phyloP scores from a whole-genome alignment of 2,329 filamentous ascomycete genomes.

The Chalaropsis ovoidea region DNA sequence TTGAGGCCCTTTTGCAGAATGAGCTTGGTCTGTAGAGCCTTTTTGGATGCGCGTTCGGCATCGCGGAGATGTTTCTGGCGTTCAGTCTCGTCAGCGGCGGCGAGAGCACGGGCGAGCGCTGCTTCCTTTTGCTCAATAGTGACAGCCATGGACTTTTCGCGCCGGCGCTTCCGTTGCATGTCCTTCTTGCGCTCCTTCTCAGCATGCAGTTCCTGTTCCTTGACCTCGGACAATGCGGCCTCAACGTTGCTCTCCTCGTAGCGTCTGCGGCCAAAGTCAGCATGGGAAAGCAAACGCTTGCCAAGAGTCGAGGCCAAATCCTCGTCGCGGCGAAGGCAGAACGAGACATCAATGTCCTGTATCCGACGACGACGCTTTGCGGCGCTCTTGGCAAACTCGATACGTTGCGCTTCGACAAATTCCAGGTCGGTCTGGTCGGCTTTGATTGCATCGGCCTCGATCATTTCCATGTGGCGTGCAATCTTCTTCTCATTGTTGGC shows the following conservation, averaged over 20 bases:
- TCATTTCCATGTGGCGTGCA: constrained; percentile 32
- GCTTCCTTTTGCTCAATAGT: constrained; percentile 84
- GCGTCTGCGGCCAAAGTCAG: constrained; percentile 60
- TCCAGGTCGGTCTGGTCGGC: constrained; percentile 30
- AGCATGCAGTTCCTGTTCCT: constrained; percentile 78
- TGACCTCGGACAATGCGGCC: constrained; percentile 73
- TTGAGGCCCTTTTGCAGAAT: constrained; percentile 79
- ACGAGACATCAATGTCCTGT: constrained; percentile 50
- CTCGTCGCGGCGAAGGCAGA: constrained; percentile 51
- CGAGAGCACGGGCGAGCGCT: constrained; percentile 65
- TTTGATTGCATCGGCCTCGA: constrained; percentile 38
- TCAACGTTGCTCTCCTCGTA: constrained; percentile 70
- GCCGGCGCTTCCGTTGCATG: constrained; percentile 92
- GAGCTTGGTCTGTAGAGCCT: constrained; percentile 80
- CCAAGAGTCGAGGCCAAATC: constrained; percentile 51
- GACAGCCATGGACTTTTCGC: constrained; percentile 90
- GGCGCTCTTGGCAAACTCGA: constrained; percentile 45
- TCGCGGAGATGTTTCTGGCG: constrained; percentile 70
- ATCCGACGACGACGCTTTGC: constrained; percentile 62
- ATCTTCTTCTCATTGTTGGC: constrained; percentile 40
- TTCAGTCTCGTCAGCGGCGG: constrained; percentile 72
- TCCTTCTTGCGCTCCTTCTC: constrained; percentile 99
- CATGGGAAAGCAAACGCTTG: constrained; percentile 57
- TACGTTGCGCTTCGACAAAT: constrained; percentile 37
- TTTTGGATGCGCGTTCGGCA: constrained; percentile 83